Conservation (phyloP, 805 yeast genomes). For the Kuraishia borneana region DNA sequence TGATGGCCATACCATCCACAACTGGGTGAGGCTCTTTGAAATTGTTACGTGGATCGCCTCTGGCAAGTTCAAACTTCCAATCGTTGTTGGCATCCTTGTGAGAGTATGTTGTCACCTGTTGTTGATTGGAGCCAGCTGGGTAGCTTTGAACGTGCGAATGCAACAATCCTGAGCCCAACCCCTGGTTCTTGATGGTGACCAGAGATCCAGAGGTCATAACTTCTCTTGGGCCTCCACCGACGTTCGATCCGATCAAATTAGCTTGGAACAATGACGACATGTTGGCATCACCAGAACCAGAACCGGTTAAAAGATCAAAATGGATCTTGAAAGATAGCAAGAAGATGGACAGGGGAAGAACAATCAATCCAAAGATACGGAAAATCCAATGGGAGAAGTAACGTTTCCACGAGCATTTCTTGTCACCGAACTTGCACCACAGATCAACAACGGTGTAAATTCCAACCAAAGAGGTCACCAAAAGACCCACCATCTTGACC, state of each 20-base stretch:
- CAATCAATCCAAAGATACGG: slow-evolving; percentile 49
- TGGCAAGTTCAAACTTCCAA: slow-evolving; percentile 58
- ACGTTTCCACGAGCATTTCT: slow-evolving; percentile 32
- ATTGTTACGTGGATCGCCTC: slow-evolving; percentile 26
- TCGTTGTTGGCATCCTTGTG: slow-evolving; percentile 82
- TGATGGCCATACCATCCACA: slow-evolving; percentile 52
- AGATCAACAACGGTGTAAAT: slow-evolving; percentile 79
- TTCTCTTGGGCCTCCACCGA: slow-evolving; percentile 57
- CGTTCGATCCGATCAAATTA: slow-evolving; percentile 57
- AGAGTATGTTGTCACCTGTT: slow-evolving; percentile 88
- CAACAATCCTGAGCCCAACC: slow-evolving; percentile 60
- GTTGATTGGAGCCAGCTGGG: slow-evolving; percentile 91
- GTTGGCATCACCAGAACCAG: slow-evolving; percentile 86
- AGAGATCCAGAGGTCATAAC: slow-evolving; percentile 47
- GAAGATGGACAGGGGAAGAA: slow-evolving; percentile 54
- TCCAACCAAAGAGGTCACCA: slow-evolving; percentile 82
- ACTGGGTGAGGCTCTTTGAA: slow-evolving; percentile 26
- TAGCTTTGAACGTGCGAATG: slow-evolving; percentile 83
- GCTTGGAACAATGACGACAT: slow-evolving; percentile 88
- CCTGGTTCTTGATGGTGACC: slow-evolving; percentile 59
- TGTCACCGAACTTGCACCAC: slow-evolving; percentile 76
- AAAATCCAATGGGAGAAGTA: slow-evolving; percentile 59
- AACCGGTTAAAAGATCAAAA: slow-evolving; percentile 57
- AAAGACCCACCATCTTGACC: slow-evolving; percentile 94
- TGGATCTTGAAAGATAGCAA: slow-evolving; percentile 62